Percentiles rank a stretch among this genome's conserved stretches.
Evolutionary conservation across 2,329 filamentous ascomycete species (phyloP).

Genomic region (Aspergillus fumigatus): DNA sequence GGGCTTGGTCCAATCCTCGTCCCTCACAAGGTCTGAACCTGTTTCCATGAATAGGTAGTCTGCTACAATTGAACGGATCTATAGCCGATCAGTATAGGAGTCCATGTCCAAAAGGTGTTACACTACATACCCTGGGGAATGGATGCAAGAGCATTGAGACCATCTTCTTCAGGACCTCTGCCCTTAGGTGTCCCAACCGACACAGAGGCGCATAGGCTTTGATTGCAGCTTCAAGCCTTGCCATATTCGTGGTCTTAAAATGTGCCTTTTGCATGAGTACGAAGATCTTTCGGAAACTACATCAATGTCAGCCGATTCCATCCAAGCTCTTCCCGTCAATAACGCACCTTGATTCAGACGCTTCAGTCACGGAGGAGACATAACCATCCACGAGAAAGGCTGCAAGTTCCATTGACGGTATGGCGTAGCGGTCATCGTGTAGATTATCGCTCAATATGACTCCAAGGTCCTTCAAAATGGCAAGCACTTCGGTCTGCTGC

Average conservation of each 20-base stretch:
- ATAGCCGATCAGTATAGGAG: slow-evolving; percentile 3
- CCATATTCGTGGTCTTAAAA: slow-evolving; percentile 76
- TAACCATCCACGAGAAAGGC: slow-evolving; percentile 69
- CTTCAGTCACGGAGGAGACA: slow-evolving; percentile 34
- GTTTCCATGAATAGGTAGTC: slow-evolving; percentile 37
- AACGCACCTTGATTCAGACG: slow-evolving; percentile 39
- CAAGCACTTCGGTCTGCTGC: slow-evolving; percentile 38
- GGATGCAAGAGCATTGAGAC: slow-evolving; percentile 72
- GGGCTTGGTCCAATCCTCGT: slow-evolving; percentile 33
- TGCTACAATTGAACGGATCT: slow-evolving; percentile 34
- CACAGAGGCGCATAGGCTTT: slow-evolving; percentile 72
- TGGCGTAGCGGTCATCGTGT: slow-evolving; percentile 63
- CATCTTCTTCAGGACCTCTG: slow-evolving; percentile 63
- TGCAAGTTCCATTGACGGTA: slow-evolving; percentile 71
- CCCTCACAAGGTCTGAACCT: slow-evolving; percentile 23
- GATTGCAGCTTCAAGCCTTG: slow-evolving; percentile 74
- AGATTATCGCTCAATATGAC: slow-evolving; percentile 52
- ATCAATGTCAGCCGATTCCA: background rate
- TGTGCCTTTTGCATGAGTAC: slow-evolving; percentile 70
- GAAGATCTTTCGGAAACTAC: slow-evolving; percentile 59
- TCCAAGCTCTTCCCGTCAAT: background rate
- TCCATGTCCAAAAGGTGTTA: background rate
- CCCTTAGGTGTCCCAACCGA: slow-evolving; percentile 45
- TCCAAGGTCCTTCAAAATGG: slow-evolving; percentile 50
- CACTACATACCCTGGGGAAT: slow-evolving; percentile 65